phyloP scores from a whole-genome alignment of 176 grass and related monocot genomes.

The Lolium perenne region DNA sequence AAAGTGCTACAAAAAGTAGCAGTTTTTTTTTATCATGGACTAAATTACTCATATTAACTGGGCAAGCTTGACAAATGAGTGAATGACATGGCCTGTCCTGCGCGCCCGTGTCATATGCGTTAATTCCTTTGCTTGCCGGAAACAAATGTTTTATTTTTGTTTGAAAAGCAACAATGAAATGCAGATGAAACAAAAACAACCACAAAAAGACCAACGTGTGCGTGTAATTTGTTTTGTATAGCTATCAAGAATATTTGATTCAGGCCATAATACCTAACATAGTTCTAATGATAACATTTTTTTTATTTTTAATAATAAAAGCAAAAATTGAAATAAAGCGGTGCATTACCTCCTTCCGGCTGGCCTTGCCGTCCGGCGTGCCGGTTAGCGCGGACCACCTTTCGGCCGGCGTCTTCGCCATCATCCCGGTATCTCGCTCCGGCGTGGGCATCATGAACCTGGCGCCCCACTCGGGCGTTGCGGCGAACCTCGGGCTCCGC shows the following conservation, averaged over 20 bases:
- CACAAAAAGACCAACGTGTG: not conserved
- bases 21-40: too few species aligned
- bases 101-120: not conserved
- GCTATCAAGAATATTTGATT: not conserved
- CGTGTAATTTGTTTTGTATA: not conserved
- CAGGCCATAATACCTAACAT: not conserved
- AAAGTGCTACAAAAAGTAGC: too few species aligned
- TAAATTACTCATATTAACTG: too few species aligned
- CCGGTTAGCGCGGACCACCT: conserved; percentile 1
- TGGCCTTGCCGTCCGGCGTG: conserved; percentile 48
- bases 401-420: conserved; percentile 43
- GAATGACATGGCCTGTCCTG: not conserved
- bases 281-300: not conserved
- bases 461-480: conserved; percentile 52
- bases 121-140: not conserved
- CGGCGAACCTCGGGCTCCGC: conserved; percentile 52
- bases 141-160: not conserved
- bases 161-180: not conserved
- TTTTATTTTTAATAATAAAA: too few species aligned
- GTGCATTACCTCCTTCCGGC: conserved; percentile 66
- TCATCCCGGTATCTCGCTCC: conserved; percentile 11
- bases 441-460: conserved; percentile 54
- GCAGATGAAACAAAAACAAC: not conserved
- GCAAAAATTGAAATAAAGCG: not conserved
- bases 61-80: too few species aligned